Conservation (phyloP, 768 basidiomycete genomes). For the Tylopilus cervinicoccineus region DNA sequence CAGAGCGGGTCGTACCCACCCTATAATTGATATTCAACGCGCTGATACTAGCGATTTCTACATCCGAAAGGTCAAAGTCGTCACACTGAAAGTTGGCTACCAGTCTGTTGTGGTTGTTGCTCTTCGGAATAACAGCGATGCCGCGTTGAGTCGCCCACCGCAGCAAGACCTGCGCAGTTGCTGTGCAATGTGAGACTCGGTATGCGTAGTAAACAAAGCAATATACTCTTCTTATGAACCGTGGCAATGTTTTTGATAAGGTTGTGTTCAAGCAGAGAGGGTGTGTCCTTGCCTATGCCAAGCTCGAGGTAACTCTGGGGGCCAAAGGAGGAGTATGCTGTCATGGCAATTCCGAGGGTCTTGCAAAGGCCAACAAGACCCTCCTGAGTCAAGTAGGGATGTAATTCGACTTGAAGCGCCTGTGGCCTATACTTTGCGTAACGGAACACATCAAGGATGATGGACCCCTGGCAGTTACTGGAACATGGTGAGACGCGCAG, state of each 20-base stretch:
- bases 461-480: constrained; percentile 71
- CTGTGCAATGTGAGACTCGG: constrained; percentile 12
- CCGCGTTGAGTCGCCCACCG: constrained; percentile 77
- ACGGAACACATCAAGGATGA: constrained; percentile 72
- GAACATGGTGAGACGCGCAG: background rate
- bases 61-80: constrained; percentile 48
- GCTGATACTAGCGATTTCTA: constrained; percentile 55
- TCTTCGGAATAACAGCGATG: constrained; percentile 76
- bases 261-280: constrained; percentile 53
- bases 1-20: constrained; percentile 37
- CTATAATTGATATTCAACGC: constrained; percentile 59
- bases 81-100: constrained; percentile 44
- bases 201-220: background rate
- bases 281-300: constrained; percentile 46
- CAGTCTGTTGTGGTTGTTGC: constrained; percentile 40
- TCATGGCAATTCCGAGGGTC: constrained; percentile 45
- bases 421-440: constrained; percentile 66
- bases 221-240: constrained; percentile 50
- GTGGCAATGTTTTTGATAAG: constrained; percentile 42
- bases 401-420: constrained; percentile 58
- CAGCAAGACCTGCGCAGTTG: constrained; percentile 63
- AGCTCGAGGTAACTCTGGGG: constrained; percentile 63
- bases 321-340: constrained; percentile 56
- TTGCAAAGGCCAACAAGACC: constrained; percentile 41
- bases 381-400: constrained; percentile 53